phyloP scores from a whole-genome alignment of 2,329 filamentous ascomycete species.

The Chaetothyriales sp. region DNA sequence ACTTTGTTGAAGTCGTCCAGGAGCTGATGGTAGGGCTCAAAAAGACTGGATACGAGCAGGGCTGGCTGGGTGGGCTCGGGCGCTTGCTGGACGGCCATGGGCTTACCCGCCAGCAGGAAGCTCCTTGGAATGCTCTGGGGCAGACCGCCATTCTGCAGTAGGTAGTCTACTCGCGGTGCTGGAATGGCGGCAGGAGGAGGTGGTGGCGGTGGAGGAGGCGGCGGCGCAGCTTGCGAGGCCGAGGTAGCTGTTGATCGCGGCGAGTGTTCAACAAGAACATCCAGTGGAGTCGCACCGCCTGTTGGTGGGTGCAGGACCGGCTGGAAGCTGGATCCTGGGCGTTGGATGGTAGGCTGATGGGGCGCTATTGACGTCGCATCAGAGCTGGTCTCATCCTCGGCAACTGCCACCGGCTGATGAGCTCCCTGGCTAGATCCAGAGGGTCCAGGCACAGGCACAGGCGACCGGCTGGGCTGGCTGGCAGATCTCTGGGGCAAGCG shows the following conservation, averaged over 20 bases:
- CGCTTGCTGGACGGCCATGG: conserved; percentile 23
- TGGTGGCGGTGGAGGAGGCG: conserved; percentile 57
- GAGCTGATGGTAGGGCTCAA: conserved; percentile 66
- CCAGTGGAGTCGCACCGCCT: conserved; percentile 21
- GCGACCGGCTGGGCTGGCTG: conserved; percentile 23
- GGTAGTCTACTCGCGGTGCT: conserved; percentile 74
- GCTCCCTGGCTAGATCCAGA: conserved; percentile 8
- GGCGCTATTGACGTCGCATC: conserved; percentile 33
- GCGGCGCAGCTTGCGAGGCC: conserved; percentile 26
- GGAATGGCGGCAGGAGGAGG: conserved; percentile 51
- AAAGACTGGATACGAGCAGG: conserved; percentile 55
- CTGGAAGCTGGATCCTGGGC: conserved; percentile 9
- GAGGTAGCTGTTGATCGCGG: conserved; percentile 10
- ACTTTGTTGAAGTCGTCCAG: conserved; percentile 77
- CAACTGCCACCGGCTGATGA: conserved; percentile 11
- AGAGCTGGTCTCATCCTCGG: conserved; percentile 19
- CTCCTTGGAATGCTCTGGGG: conserved; percentile 55
- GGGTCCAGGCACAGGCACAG: conserved; percentile 23
- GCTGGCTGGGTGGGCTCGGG: conserved; percentile 51
- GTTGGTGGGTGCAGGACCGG: conserved; percentile 3
- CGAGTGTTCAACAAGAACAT: conserved; percentile 23
- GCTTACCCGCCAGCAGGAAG: conserved; percentile 42
- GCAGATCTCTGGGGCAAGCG: conserved; percentile 21
- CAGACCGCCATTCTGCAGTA: conserved; percentile 77
- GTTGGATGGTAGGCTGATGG: conserved; percentile 24